Percentiles rank a stretch among this genome's conserved stretches.
Evolutionary conservation across 768 basidiomycete species (phyloP).

Genomic region (Boletellus ananas): DNA sequence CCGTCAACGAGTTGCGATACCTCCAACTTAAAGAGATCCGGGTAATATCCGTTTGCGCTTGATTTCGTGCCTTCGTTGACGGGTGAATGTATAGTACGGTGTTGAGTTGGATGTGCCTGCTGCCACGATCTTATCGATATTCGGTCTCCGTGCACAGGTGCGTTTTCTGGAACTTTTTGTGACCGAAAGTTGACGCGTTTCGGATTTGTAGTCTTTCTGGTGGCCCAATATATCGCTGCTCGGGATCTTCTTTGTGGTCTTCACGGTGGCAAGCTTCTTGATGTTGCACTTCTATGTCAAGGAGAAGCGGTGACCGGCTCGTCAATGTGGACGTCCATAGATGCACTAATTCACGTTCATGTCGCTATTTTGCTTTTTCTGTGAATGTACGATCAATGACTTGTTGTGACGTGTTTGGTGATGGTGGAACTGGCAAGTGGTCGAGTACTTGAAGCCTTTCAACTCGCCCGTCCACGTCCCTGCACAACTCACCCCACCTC

Average conservation of each 20-base stretch:
- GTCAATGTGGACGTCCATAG: conserved; percentile 1
- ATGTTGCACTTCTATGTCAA: conserved; percentile 86
- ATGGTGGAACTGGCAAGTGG: conserved; percentile 12
- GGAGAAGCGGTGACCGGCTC: conserved; percentile 47
- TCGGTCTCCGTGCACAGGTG: conserved; percentile 86
- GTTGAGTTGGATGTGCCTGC: conserved; percentile 96
- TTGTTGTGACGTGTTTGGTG: conserved; percentile 22
- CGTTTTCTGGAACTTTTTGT: conserved; percentile 10
- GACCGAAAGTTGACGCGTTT: conserved; percentile 5
- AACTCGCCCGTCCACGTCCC: conserved; percentile 3
- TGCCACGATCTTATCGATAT: conserved; percentile 90
- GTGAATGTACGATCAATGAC: not conserved
- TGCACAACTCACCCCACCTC: conserved; percentile 5
- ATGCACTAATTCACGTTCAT: not conserved
- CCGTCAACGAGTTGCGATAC: conserved; percentile 97
- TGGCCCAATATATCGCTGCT: conserved; percentile 92
- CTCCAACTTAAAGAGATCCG: conserved; percentile 88
- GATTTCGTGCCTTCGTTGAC: conserved; percentile 3
- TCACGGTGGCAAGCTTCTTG: conserved; percentile 73
- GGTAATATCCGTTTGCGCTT: conserved; percentile 42
- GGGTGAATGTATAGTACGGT: conserved; percentile 66
- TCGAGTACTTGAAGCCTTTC: conserved; percentile 2
- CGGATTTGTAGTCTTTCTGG: conserved; percentile 80
- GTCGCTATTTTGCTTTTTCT: not conserved
- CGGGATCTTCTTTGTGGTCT: conserved; percentile 79